Percentiles rank a stretch among this genome's conserved stretches.
These are phyloP conservation scores for Passiflora organensis DNA, from an alignment of 345 rosid genomes.

Conservation along the genomic window DNA sequence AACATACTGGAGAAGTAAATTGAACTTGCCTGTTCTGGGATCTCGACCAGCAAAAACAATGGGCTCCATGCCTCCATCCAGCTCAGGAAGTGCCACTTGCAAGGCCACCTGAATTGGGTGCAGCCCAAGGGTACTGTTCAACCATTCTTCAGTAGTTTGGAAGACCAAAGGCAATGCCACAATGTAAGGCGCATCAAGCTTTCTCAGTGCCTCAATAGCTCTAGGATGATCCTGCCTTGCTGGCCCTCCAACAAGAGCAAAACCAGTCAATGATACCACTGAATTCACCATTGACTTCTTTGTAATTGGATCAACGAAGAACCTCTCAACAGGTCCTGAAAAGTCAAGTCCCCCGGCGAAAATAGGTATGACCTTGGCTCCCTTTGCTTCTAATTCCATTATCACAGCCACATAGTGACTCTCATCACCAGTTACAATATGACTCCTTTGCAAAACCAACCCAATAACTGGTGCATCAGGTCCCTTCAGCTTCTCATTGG, in stretches of 20 bases:
- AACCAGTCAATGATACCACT: constrained; percentile 78
- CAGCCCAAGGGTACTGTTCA: constrained; percentile 85
- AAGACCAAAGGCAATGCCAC: constrained; percentile 95
- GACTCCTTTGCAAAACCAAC: constrained; percentile 90
- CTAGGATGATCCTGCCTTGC: constrained; percentile 99
- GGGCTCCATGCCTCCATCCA: constrained; percentile 98
- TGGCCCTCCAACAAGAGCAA: constrained; percentile 98
- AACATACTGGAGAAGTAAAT: constrained; percentile 1
- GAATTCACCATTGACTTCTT: constrained; percentile 73
- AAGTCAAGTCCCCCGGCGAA: constrained; percentile 95
- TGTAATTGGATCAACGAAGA: constrained; percentile 55
- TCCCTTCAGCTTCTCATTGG: constrained; percentile 59
- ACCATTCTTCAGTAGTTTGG: constrained; percentile 98
- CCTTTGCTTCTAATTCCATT: constrained; percentile 94
- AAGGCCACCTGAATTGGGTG: constrained; percentile 99
- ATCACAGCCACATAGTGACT: constrained; percentile 96
- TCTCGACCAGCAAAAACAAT: constrained; percentile 97
- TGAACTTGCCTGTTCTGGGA: constrained; percentile 76
- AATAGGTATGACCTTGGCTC: constrained; percentile 93
- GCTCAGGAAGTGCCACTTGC: constrained; percentile 97
- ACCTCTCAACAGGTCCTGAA: constrained; percentile 86
- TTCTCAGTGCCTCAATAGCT: constrained; percentile 82
- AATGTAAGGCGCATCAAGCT: constrained; percentile 90
- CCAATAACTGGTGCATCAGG: constrained; percentile 73
- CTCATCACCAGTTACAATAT: constrained; percentile 96